These are phyloP conservation scores for Warburgia ugandensis DNA, from an alignment of 164 flowering plant species.

Conservation along the genomic window DNA sequence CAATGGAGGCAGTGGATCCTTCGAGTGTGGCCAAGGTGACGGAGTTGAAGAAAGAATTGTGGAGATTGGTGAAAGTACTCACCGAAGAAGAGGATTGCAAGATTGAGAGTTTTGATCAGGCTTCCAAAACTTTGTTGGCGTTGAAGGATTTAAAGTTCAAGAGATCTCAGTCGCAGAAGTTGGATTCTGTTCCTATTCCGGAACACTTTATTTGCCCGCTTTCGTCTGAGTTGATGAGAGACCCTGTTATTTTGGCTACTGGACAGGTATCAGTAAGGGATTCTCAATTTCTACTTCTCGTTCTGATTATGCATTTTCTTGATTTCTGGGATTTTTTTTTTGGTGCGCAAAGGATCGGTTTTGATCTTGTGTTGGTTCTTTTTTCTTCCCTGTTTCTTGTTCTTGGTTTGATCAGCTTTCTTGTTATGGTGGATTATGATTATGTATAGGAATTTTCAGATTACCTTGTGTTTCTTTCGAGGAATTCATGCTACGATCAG, in stretches of 20 bases:
- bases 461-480: too few species aligned
- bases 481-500: too few species aligned
- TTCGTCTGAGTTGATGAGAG: slow-evolving; percentile 57
- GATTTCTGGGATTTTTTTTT: neutral
- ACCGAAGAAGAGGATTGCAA: slow-evolving; percentile 28
- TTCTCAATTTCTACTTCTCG: too few species aligned
- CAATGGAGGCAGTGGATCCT: slow-evolving; percentile 19
- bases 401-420: too few species aligned
- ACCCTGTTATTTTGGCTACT: slow-evolving; percentile 59
- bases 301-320: too few species aligned
- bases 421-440: too few species aligned
- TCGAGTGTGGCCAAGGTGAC: slow-evolving; percentile 12
- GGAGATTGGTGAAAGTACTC: slow-evolving; percentile 37
- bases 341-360: too few species aligned
- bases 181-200: slow-evolving; percentile 22
- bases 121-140: slow-evolving; percentile 23
- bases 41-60: slow-evolving; percentile 48
- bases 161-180: slow-evolving; percentile 26
- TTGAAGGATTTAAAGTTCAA: slow-evolving; percentile 41
- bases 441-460: too few species aligned
- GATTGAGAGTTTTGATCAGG: slow-evolving; percentile 32
- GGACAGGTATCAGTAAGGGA: slow-evolving; percentile 53
- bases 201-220: slow-evolving; percentile 56
- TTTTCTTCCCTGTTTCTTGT: too few species aligned
- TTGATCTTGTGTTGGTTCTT: neutral